Evolutionary conservation across 768 basidiomycete genomes (phyloP).

Genomic region (Tricholoma furcatifolium): DNA sequence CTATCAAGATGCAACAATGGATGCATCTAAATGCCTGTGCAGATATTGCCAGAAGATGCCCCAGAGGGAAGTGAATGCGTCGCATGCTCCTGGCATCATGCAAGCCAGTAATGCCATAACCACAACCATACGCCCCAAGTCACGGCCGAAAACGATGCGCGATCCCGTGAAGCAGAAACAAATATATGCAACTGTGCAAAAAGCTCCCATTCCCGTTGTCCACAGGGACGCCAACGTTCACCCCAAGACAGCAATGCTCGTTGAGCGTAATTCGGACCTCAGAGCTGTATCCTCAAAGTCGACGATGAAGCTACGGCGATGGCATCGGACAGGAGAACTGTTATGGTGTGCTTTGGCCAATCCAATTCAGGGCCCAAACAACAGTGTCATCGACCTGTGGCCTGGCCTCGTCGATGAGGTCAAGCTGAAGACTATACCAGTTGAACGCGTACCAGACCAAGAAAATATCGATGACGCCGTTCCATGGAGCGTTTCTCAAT

Average conservation of each 20-base stretch:
- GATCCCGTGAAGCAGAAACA: slow-evolving; percentile 26
- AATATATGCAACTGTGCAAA: slow-evolving; percentile 44
- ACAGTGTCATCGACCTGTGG: slow-evolving; percentile 64
- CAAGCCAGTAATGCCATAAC: slow-evolving; percentile 25
- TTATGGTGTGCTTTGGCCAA: slow-evolving; percentile 64
- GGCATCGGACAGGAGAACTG: slow-evolving; percentile 68
- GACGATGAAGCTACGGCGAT: slow-evolving; percentile 47
- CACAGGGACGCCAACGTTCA: slow-evolving; percentile 30
- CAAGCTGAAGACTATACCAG: slow-evolving; percentile 44
- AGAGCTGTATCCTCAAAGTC: slow-evolving; percentile 51
- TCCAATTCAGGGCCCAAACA: slow-evolving; percentile 43
- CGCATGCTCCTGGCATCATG: slow-evolving; percentile 40
- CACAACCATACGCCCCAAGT: slow-evolving; percentile 22
- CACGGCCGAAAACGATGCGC: slow-evolving; percentile 20
- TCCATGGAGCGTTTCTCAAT: slow-evolving; percentile 63
- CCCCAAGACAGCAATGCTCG: slow-evolving; percentile 47
- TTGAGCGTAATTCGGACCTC: slow-evolving; percentile 65
- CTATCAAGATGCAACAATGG: slow-evolving; percentile 47
- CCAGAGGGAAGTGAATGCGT: slow-evolving; percentile 67
- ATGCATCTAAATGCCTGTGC: slow-evolving; percentile 59
- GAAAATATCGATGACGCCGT: slow-evolving; percentile 17
- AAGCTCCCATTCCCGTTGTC: slow-evolving; percentile 25
- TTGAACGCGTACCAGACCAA: slow-evolving; percentile 24
- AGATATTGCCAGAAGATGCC: slow-evolving; percentile 75
- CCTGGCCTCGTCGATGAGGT: slow-evolving; percentile 66